Evolutionary conservation across 148 eudicot species (phyloP).

Genomic region (Pharnaceum exiguum): DNA sequence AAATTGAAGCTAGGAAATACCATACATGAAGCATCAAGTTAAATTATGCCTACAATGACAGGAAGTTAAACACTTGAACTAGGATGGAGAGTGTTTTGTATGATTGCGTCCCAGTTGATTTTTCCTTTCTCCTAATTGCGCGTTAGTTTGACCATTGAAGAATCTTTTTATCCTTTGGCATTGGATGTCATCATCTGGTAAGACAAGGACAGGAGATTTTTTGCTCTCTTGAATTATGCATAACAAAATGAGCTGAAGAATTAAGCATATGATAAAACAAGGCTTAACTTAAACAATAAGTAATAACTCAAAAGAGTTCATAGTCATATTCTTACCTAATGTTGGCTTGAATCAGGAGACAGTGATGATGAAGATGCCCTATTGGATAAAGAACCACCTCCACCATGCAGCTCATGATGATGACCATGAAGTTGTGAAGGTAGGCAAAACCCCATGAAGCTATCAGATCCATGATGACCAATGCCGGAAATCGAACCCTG

Average conservation of each 20-base stretch:
- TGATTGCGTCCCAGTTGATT: conserved; percentile 23
- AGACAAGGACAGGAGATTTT: conserved; percentile 2
- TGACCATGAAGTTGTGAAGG: conserved; percentile 24
- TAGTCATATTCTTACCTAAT: conserved; percentile 16
- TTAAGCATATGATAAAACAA: background rate
- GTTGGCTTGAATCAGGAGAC: conserved; percentile 39
- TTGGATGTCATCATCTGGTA: conserved; percentile 23
- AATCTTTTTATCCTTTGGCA: conserved; percentile 17
- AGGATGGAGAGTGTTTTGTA: conserved; percentile 3
- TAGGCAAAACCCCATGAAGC: conserved; percentile 30
- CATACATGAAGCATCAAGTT: conserved; percentile 7
- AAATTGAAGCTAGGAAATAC: conserved; percentile 5
- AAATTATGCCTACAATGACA: background rate
- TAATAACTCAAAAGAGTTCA: background rate
- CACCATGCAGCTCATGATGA: conserved; percentile 19
- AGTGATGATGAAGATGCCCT: conserved; percentile 35
- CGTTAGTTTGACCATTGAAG: conserved; percentile 14
- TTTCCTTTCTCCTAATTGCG: conserved; percentile 11
- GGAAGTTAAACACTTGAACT: conserved; percentile 7
- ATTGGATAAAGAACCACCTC: conserved; percentile 18
- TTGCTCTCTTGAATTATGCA: background rate
- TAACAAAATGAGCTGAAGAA: background rate
- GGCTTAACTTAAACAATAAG: too few species aligned
- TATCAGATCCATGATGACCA: conserved; percentile 21
- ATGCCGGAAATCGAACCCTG: conserved; percentile 10